Base-by-base conservation (phyloP, 345 rosid genomes). In the Lumnitzera littorea region DNA sequence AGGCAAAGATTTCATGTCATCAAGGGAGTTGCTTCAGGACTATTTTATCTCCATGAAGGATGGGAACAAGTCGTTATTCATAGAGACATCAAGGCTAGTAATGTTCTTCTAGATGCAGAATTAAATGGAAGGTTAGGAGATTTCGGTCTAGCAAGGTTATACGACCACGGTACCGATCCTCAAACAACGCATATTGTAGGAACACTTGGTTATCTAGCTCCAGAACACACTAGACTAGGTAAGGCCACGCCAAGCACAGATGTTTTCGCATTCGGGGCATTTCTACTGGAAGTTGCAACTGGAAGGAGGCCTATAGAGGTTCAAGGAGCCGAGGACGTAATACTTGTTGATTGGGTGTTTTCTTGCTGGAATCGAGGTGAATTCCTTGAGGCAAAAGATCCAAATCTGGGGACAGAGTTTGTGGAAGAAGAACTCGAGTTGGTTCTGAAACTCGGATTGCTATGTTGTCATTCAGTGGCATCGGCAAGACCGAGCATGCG, bases 61-160 rank as follows among this genome's bases (percentile, higher is more conserved):
- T 78, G 82, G 56, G 73, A 78, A 48, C 80, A 84, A 57, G 78
- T 81, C 13, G 86, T 84, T 31, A 51, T 84, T 13, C 86, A 77
- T 55, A 24, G 81, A 63, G 80, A 84, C 46, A 61, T 79, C 25
- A 84, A 81, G 63, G 79, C 89, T 2, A 77, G 71, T n/a, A 84
- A 79, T 20, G 71, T 79, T 5, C 69, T 79, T 62, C 55, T 84
- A 13, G 86, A 81, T 47, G 46, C 63, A 11, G 49, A 71, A 24
- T 57, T 80, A 23, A 76, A 74, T 11, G 82, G 70, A 24, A 70
- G 71, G 20, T 72, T 84, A 3, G 79, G 79, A 43, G 89, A 84
- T 56, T 84, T 78, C 31, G 89, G 86, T 43, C 80, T 84, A 1
- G 80, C 81, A 0, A 74, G 72, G 59, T 55, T 76, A 15, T 73